Evolutionary conservation across 768 basidiomycete genomes (phyloP), one percentile per base, ranked within the genome.

Genomic region (Russula lepida): DNA sequence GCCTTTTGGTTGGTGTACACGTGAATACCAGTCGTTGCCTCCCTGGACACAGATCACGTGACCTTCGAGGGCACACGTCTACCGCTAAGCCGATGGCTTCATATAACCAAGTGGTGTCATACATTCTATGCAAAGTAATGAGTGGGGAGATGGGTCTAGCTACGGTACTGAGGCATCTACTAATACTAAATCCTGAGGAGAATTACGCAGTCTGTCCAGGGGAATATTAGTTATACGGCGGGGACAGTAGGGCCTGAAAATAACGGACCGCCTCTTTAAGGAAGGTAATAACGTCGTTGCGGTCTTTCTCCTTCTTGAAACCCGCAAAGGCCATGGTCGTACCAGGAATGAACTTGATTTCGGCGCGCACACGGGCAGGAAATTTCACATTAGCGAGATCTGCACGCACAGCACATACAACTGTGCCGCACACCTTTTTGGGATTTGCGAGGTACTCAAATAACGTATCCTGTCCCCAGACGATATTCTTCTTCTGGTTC

Each of bases 321-420:
- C 95, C 95, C 66, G 94, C 93, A 69, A 97, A 98, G 60, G 94
- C 95, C 95, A 98, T 98, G 80, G 95, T 97, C 54, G 95, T 97
- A 51, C 95, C 94, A 41, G 92, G 92, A 67, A 95, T 95, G 78
- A 93, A 94, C 89, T 44, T 91, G 62, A 6, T 44, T n/a, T 90
- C 61, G 4, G 46, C 0, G 30, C 23, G 39, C 12, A 23, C 11
- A 25, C 8, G 11, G 7, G 21, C 19, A 43, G 21, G n/a, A 23
- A 44, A 44, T 21, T 21, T 21, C 21, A 7, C 35, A n/a, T 54
- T 33, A 59, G 35, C 11, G 27, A 27, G 4, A 23, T 33, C 11
- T 8, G n/a, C 48, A 44, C 21, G 9, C 43, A 44, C n/a, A 30
- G 30, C 11, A 19, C 15, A n/a, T 21, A 19, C 35, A 4, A 59